Base-by-base conservation (phyloP, 371 early-diverging fungal species). In the Umbelopsis sp. region DNA sequence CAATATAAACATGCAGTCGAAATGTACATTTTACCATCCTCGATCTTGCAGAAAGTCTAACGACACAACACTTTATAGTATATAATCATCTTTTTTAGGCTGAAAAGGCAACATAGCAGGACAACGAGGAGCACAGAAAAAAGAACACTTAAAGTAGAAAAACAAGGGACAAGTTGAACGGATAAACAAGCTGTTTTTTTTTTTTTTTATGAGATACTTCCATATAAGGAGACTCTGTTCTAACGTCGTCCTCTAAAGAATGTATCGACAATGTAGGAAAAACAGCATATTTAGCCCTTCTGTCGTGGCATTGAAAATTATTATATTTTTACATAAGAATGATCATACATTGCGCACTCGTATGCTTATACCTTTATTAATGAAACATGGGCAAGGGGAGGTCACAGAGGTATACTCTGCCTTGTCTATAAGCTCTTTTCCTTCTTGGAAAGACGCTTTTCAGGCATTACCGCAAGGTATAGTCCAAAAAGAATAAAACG, bases 401-500 rank as follows among this genome's bases (percentile, higher is more conserved):
- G 41, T 7, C 12, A 7, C 41, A 3, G 41, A 41, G 41, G 7
- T 41, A 41, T 41, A n/a, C 38, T 57, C 14, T 57, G 8, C 8
- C 25, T 57, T 22, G 70, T 38, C 38, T 68, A 41, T 25, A 44
- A 22, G 48, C 25, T 29, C 48, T 50, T 44, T 32, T 50, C 50
- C 63, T 63, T 46, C 20, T 48, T 16, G 11, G 29, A 12, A 20
- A 29, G n/a, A 41, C 22, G 44, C 51, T 68, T 63, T 70, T 41
- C 50, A 41, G 41, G 14, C 67, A n/a, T 44, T 20, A 51, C 32
- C 48, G 50, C 16, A 7, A 63, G 62, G 63, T 63, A 71, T 37
- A 45, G 66, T 22, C 69, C 74, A 22, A 74, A 64, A 20, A 75
- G 32, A 25, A 51, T 66, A 64, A 74, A 74, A 18, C 75, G 72